These are phyloP conservation scores for Phytophthora agathidicida DNA, from an alignment of 352 stramenopile species.

Conservation along the genomic window DNA sequence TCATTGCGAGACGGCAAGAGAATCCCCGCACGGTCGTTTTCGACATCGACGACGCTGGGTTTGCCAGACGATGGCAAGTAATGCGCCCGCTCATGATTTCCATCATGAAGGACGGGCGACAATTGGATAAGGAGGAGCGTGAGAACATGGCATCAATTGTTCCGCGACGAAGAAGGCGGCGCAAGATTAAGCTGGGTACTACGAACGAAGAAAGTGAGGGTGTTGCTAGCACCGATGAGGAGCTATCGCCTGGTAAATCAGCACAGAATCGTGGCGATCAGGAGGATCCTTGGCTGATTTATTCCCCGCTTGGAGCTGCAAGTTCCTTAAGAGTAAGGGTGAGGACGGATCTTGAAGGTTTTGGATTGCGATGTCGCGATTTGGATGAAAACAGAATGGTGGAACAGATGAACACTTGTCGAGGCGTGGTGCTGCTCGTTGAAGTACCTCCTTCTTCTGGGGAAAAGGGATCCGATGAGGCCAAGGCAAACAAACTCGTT, in stretches of 20 bases:
- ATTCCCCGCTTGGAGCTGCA: slow-evolving; percentile 34
- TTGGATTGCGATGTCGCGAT: slow-evolving; percentile 27
- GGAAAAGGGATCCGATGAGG: slow-evolving; percentile 27
- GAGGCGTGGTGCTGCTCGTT: slow-evolving; percentile 42
- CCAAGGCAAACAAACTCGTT: slow-evolving; percentile 36
- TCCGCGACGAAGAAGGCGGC: slow-evolving; percentile 16
- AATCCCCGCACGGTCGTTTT: slow-evolving; percentile 47
- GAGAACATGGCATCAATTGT: slow-evolving; percentile 27
- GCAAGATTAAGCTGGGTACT: neutral
- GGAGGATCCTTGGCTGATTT: slow-evolving; percentile 29
- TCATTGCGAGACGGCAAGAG: slow-evolving; percentile 36
- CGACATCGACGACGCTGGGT: slow-evolving; percentile 54
- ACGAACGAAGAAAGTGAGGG: slow-evolving; percentile 4
- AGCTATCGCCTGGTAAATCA: neutral
- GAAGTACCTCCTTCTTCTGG: slow-evolving; percentile 22
- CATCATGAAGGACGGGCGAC: slow-evolving; percentile 52
- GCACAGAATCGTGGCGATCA: neutral
- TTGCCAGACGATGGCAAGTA: slow-evolving; percentile 49
- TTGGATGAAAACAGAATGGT: slow-evolving; percentile 31
- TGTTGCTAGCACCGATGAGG: slow-evolving; percentile 9
- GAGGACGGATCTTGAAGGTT: slow-evolving; percentile 34
- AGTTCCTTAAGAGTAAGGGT: slow-evolving; percentile 26
- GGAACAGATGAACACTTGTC: slow-evolving; percentile 37
- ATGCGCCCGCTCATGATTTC: slow-evolving; percentile 55
- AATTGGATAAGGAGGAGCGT: slow-evolving; percentile 46